Percentiles rank a stretch among this genome's conserved stretches.
These are phyloP conservation scores for Coemansia sp. DNA, from an alignment of 192 early-diverging fungal genomes.

Conservation along the genomic window DNA sequence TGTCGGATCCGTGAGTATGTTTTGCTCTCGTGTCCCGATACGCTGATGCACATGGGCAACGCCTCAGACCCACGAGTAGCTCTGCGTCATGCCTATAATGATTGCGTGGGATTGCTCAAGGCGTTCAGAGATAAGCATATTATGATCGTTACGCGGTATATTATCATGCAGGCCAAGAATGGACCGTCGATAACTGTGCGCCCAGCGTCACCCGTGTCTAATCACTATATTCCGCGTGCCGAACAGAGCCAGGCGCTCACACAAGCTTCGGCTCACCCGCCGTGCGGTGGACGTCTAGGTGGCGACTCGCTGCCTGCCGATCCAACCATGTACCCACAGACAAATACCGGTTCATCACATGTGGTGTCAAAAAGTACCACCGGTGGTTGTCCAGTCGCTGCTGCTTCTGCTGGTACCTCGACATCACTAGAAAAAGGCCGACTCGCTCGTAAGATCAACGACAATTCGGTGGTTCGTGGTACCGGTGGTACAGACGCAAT, in stretches of 20 bases:
- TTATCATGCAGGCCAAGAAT: constrained; percentile 80
- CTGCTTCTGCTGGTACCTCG: background rate
- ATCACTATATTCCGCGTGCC: constrained; percentile 25
- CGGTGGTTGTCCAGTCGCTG: background rate
- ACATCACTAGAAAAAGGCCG: constrained; percentile 24
- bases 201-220: constrained; percentile 22
- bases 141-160: constrained; percentile 90
- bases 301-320: constrained; percentile 55
- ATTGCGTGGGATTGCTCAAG: constrained; percentile 80
- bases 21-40: constrained; percentile 44
- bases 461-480: constrained; percentile 67
- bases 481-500: constrained; percentile 89
- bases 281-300: constrained; percentile 40
- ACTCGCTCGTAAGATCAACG: constrained; percentile 66
- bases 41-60: constrained; percentile 23
- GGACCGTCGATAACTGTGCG: constrained; percentile 67
- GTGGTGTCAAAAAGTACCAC: background rate
- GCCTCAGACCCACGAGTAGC: constrained; percentile 36
- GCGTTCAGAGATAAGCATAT: constrained; percentile 90
- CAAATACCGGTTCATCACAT: constrained; percentile 27
- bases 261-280: background rate
- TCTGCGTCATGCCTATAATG: constrained; percentile 77
- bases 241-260: constrained; percentile 20
- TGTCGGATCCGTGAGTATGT: constrained; percentile 75
- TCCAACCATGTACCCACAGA: constrained; percentile 57